Conservation (phyloP, 2,329 filamentous ascomycete genomes). For the Xylariaceae sp. region DNA sequence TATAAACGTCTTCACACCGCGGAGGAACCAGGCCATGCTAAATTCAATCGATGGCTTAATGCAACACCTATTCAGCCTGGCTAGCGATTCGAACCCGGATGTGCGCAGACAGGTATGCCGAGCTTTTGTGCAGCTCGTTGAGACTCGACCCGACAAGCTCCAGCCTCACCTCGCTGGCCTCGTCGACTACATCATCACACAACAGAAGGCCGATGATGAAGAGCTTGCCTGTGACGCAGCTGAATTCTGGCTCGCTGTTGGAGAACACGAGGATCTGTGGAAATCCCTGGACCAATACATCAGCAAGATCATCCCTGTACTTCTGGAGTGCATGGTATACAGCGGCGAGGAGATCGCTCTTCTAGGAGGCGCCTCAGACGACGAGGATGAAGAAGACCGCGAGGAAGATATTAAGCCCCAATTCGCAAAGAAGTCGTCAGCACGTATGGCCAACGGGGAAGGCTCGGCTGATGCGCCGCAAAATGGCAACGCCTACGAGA, state of each 20-base stretch:
- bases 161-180: slow-evolving; percentile 79
- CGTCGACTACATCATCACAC: slow-evolving; percentile 85
- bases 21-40: slow-evolving; percentile 74
- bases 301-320: slow-evolving; percentile 76
- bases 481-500: slow-evolving; percentile 49
- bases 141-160: slow-evolving; percentile 77
- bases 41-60: slow-evolving; percentile 75
- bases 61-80: slow-evolving; percentile 72
- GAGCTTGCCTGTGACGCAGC: slow-evolving; percentile 90
- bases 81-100: slow-evolving; percentile 68
- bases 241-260: slow-evolving; percentile 94
- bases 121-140: slow-evolving; percentile 85
- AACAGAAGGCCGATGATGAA: slow-evolving; percentile 81
- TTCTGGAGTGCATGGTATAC: slow-evolving; percentile 94
- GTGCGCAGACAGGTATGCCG: slow-evolving; percentile 91
- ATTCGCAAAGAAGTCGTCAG: slow-evolving; percentile 67
- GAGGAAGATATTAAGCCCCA: slow-evolving; percentile 86
- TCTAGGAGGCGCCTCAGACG: slow-evolving; percentile 75
- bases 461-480: slow-evolving; percentile 43
- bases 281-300: slow-evolving; percentile 70
- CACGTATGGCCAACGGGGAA: slow-evolving; percentile 49
- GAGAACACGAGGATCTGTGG: slow-evolving; percentile 67
- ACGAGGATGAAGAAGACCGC: slow-evolving; percentile 86
- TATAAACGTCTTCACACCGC: slow-evolving; percentile 86
- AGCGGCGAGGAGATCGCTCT: slow-evolving; percentile 86